Conservation (phyloP, 148 eudicot species). For the Bassia scoparia region DNA sequence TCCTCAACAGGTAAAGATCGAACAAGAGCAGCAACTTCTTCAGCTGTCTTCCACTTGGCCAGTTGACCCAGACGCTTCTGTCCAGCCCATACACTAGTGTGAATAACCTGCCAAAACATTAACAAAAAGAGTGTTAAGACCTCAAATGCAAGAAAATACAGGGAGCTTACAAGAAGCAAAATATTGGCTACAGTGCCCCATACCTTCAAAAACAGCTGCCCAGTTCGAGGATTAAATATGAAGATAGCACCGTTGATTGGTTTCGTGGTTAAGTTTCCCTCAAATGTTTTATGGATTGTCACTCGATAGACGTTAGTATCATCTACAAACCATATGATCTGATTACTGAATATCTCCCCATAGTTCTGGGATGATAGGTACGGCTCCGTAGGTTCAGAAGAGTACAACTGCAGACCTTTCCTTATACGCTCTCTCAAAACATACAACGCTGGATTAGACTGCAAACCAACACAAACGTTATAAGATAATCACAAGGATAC, state of each 20-base stretch:
- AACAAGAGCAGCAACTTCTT: constrained; percentile 97
- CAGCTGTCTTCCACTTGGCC: constrained; percentile 99
- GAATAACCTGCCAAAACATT: constrained; percentile 66
- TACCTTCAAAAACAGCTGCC: constrained; percentile 94
- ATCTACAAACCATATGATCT: constrained; percentile 98
- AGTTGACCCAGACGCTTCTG: constrained; percentile 99
- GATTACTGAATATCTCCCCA: constrained; percentile 98
- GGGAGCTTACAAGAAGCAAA: not conserved
- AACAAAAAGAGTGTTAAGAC: constrained; percentile 4
- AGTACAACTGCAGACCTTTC: constrained; percentile 96
- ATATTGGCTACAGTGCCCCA: not conserved
- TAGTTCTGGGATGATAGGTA: constrained; percentile 96
- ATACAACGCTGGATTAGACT: constrained; percentile 97
- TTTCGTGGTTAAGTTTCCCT: constrained; percentile 95
- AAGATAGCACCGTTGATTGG: constrained; percentile 99
- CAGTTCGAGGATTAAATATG: constrained; percentile 94
- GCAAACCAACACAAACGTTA: constrained; percentile 29
- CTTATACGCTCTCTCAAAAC: constrained; percentile 94
- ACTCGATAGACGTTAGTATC: constrained; percentile 99
- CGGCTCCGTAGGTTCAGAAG: constrained; percentile 99
- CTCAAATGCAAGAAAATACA: not conserved
- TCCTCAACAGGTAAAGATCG: constrained; percentile 98
- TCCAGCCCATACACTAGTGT: constrained; percentile 99
- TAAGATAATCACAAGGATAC: not conserved
- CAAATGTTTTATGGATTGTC: constrained; percentile 97